Conservation (phyloP, 177 flowering plant species). For the Tripterygium wilfordii region DNA sequence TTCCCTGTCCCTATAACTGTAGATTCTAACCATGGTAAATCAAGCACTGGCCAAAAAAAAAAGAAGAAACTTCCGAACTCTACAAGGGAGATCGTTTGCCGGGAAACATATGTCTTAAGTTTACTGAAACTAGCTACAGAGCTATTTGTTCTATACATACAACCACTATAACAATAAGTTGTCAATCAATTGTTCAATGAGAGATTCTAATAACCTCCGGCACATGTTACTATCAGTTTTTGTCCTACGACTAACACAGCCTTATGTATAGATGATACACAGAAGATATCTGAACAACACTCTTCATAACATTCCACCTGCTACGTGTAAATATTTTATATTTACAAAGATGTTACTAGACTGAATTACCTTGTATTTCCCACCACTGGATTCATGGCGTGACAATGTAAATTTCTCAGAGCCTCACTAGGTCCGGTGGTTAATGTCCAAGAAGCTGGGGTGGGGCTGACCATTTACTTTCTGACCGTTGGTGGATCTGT, state of each 20-base stretch:
- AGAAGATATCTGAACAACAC: slow-evolving; percentile 5
- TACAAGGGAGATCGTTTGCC: no score
- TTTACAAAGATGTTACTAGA: slow-evolving; percentile 18
- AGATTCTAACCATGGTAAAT: no score
- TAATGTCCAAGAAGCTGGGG: slow-evolving; percentile 51
- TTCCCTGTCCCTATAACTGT: no score
- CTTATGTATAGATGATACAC: slow-evolving; percentile 3
- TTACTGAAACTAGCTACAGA: no score
- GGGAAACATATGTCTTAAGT: no score
- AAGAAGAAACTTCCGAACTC: no score
- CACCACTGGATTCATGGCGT: not conserved
- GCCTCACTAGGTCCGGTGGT: slow-evolving; percentile 25
- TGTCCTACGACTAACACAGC: slow-evolving; percentile 8
- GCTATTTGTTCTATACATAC: no score
- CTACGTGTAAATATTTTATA: slow-evolving; percentile 22
- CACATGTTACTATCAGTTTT: slow-evolving; percentile 3
- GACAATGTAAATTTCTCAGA: no score
- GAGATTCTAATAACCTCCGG: no score
- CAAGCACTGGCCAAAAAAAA: no score
- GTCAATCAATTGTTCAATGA: slow-evolving; percentile 3
- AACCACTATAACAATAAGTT: slow-evolving; percentile 3
- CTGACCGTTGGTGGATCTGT: slow-evolving; percentile 33
- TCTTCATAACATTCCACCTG: slow-evolving; percentile 21
- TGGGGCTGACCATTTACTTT: slow-evolving; percentile 31
- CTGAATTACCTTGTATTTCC: slow-evolving; percentile 3